A percentile compares a stretch with the other conserved stretches of the same genome.
Evolutionary conservation across 2,329 filamentous ascomycete genomes (phyloP).

Genomic region (Hymenoscyphus infarciens): DNA sequence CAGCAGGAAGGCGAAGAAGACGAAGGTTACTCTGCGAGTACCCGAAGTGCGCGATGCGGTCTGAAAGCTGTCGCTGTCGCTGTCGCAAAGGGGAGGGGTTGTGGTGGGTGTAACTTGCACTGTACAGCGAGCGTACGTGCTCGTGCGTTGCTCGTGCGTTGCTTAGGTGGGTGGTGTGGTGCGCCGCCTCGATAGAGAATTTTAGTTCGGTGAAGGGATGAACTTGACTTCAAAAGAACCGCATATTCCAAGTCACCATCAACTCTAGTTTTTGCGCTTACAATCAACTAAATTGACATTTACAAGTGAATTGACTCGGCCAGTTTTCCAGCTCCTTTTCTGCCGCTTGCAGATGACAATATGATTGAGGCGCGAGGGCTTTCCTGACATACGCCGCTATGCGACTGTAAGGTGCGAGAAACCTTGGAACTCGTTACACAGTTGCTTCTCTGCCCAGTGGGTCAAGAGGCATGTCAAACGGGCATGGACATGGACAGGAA

Average conservation of each 20-base stretch:
- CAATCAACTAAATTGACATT: neutral
- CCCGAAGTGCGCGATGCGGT: neutral
- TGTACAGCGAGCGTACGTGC: no score
- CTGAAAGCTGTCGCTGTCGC: no score
- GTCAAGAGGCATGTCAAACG: neutral
- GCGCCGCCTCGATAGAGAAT: neutral
- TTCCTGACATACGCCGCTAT: neutral
- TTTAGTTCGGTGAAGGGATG: neutral
- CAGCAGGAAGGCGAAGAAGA: neutral
- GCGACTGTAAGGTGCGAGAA: neutral
- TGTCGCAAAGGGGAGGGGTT: neutral
- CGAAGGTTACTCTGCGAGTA: neutral
- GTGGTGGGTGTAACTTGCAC: no score
- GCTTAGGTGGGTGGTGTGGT: neutral
- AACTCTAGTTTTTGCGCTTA: neutral
- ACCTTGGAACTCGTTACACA: constrained; percentile 2
- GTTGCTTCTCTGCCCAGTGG: neutral
- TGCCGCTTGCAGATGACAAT: neutral
- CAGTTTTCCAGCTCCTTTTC: neutral
- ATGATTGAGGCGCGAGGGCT: neutral
- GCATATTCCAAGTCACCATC: neutral
- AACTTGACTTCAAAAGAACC: neutral
- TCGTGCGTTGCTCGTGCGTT: neutral
- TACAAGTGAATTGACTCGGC: neutral
- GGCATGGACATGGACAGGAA: neutral